phyloP scores from a whole-genome alignment of 1,139 yeast species.

The Protomyces inundatus region DNA sequence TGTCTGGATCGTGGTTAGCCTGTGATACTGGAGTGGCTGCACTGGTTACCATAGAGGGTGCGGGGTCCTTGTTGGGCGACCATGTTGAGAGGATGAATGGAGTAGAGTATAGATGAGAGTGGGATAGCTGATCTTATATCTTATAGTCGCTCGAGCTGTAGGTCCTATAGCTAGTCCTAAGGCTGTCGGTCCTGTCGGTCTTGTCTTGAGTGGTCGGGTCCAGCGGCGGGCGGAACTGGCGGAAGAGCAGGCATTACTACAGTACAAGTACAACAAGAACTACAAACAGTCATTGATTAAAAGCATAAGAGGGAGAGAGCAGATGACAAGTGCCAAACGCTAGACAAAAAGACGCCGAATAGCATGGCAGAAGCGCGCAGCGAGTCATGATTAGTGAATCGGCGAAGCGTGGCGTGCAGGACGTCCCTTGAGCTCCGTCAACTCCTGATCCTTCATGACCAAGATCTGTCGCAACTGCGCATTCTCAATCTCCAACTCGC shows the following conservation, averaged over 20 bases:
- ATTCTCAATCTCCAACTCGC: constrained; percentile 61
- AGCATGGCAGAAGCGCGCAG: too few species aligned
- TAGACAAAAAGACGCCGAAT: too few species aligned
- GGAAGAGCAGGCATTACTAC: background rate
- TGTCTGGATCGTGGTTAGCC: constrained; percentile 46
- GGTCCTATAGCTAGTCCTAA: too few species aligned
- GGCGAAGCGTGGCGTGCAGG: too few species aligned
- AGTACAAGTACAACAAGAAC: too few species aligned
- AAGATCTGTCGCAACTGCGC: background rate
- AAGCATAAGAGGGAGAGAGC: too few species aligned
- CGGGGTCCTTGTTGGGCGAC: background rate
- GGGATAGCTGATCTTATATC: background rate
- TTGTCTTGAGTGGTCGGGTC: background rate
- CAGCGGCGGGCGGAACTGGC: background rate
- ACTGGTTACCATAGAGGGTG: background rate
- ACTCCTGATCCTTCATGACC: background rate
- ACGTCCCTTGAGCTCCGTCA: background rate
- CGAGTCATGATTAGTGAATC: too few species aligned
- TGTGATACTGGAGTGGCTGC: background rate
- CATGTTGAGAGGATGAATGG: background rate
- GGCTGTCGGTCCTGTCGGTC: background rate
- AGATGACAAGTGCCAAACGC: too few species aligned
- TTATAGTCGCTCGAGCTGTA: background rate
- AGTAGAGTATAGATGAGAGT: background rate
- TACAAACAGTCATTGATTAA: too few species aligned